phyloP scores from a whole-genome alignment of 768 basidiomycete species.

The Pisolithus marmoratus region DNA sequence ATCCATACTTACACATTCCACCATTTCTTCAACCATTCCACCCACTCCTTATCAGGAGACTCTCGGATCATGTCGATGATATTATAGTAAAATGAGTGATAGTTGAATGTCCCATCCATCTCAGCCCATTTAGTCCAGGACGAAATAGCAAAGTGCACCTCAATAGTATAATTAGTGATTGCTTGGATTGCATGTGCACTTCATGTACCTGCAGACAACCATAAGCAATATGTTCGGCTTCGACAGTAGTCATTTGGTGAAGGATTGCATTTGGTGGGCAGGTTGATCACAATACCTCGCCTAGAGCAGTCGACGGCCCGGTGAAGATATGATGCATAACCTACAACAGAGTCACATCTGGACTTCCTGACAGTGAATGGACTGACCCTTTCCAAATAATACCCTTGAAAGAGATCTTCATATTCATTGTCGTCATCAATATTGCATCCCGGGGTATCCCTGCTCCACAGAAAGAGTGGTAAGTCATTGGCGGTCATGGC shows the following conservation, averaged over 20 bases:
- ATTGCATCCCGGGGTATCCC: background rate
- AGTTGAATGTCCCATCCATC: no score
- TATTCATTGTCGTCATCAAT: background rate
- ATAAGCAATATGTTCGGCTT: slow-evolving; percentile 7
- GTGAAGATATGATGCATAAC: no score
- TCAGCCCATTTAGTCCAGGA: no score
- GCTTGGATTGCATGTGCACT: background rate
- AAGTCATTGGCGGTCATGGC: no score
- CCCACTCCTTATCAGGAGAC: background rate
- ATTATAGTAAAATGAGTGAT: background rate
- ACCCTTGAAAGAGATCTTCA: background rate
- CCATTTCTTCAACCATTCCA: background rate
- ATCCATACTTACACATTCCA: background rate
- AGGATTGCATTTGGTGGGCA: slow-evolving; percentile 3
- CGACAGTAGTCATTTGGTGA: slow-evolving; percentile 8
- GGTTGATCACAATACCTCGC: background rate
- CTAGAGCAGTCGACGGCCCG: no score
- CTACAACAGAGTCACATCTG: no score
- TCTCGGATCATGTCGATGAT: background rate
- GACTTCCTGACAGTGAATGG: background rate
- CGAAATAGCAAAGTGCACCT: no score
- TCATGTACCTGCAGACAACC: slow-evolving; percentile 6
- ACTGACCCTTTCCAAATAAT: background rate
- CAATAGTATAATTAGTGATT: no score
- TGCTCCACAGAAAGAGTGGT: no score